Conservation (phyloP, 495 filamentous ascomycete genomes). For the Penicillium soppii region DNA sequence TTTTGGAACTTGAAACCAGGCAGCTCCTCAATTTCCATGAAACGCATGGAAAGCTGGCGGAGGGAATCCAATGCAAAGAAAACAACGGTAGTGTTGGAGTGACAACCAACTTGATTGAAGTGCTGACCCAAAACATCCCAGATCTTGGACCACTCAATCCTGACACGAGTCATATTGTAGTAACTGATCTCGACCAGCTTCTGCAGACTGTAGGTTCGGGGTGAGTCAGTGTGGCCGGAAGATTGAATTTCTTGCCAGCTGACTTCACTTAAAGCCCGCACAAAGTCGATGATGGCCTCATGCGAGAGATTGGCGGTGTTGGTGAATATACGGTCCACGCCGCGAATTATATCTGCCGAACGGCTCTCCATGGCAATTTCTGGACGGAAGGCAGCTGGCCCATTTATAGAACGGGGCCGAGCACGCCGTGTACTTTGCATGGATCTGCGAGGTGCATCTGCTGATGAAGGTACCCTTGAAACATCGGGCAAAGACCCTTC, state of each 20-base stretch:
- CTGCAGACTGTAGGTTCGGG: conserved; percentile 92
- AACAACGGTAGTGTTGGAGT: conserved; percentile 90
- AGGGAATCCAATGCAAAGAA: conserved; percentile 96
- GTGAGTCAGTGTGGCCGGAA: conserved; percentile 90
- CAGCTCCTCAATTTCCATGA: conserved; percentile 97
- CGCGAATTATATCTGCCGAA: conserved; percentile 87
- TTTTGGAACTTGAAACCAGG: conserved; percentile 99
- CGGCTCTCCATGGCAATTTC: conserved; percentile 90
- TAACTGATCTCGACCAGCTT: conserved; percentile 98
- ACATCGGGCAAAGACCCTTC: conserved; percentile 92
- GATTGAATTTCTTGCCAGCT: conserved; percentile 99
- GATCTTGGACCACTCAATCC: conserved; percentile 97
- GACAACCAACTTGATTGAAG: conserved; percentile 96
- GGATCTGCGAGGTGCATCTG: conserved; percentile 58
- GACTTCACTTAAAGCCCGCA: conserved; percentile 87
- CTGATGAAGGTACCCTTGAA: conserved; percentile 66
- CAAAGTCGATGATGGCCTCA: conserved; percentile 97
- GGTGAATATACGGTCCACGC: conserved; percentile 93
- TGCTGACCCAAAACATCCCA: conserved; percentile 96
- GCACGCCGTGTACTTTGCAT: conserved; percentile 62
- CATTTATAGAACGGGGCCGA: conserved; percentile 63
- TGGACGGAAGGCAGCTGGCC: conserved; percentile 67
- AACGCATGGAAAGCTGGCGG: conserved; percentile 93
- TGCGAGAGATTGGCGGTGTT: conserved; percentile 91
- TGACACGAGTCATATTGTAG: conserved; percentile 98